Evolutionary conservation across 2,329 filamentous ascomycete genomes (phyloP).

Genomic region (Pseudogymnoascus sp.): DNA sequence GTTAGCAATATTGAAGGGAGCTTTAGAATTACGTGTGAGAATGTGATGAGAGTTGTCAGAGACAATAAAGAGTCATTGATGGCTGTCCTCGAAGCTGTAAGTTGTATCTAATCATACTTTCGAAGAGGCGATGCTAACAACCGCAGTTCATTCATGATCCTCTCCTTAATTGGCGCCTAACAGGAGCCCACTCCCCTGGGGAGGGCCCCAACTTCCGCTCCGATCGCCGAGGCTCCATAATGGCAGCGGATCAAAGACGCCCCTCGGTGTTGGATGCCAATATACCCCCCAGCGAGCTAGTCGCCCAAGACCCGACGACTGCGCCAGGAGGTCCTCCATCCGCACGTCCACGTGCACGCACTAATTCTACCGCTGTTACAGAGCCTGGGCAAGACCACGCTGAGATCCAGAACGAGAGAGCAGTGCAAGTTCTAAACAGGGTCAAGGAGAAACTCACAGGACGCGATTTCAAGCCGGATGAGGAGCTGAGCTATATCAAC

Average conservation of each 20-base stretch:
- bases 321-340: conserved; percentile 40
- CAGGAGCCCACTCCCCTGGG: conserved; percentile 51
- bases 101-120: conserved; percentile 32
- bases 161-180: conserved; percentile 93
- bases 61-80: conserved; percentile 98
- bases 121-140: conserved; percentile 19
- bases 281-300: conserved; percentile 51
- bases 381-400: conserved; percentile 37
- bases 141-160: conserved; percentile 94
- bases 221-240: conserved; percentile 49
- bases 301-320: conserved; percentile 35
- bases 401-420: conserved; percentile 89
- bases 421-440: conserved; percentile 81
- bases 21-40: conserved; percentile 96
- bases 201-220: conserved; percentile 60
- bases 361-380: conserved; percentile 48
- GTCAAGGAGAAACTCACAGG: conserved; percentile 96
- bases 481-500: conserved; percentile 75
- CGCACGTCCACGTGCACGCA: conserved; percentile 48
- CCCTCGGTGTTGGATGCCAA: conserved; percentile 63
- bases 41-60: conserved; percentile 92
- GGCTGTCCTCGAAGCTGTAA: conserved; percentile 93
- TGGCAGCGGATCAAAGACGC: conserved; percentile 40
- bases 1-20: conserved; percentile 99
- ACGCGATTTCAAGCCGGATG: conserved; percentile 77